phyloP scores from a whole-genome alignment of 768 basidiomycete genomes.

The Sporobolomyces phaffii region DNA sequence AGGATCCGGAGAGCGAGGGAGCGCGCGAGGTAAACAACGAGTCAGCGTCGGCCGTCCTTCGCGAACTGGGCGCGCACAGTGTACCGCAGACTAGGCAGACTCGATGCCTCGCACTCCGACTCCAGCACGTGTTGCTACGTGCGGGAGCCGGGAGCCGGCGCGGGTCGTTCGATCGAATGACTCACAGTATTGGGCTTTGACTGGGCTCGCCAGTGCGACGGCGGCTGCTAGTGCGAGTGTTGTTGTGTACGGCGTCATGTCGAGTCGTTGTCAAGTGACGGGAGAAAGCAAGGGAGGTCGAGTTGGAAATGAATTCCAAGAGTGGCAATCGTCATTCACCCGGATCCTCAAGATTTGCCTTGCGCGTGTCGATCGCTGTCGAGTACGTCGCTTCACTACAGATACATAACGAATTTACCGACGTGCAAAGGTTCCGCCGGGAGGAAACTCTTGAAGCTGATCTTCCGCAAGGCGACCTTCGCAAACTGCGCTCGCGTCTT shows the following conservation, averaged over 20 bases:
- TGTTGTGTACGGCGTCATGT: neutral
- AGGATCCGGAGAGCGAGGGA: neutral
- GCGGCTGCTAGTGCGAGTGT: neutral
- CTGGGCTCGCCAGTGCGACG: neutral
- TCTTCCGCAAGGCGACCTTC: too few relatives aligned
- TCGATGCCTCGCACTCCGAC: neutral
- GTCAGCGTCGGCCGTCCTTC: neutral
- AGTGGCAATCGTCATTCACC: too few relatives aligned
- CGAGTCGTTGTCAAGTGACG: neutral
- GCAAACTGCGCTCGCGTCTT: too few relatives aligned
- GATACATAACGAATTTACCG: too few relatives aligned
- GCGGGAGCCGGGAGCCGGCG: neutral
- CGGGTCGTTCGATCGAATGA: neutral
- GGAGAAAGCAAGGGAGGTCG: neutral
- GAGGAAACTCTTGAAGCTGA: too few relatives aligned
- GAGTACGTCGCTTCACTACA: too few relatives aligned
- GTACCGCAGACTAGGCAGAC: neutral
- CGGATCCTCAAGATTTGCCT: too few relatives aligned
- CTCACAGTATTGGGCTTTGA: constrained; percentile 8
- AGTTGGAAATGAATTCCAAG: too few relatives aligned
- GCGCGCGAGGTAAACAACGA: neutral
- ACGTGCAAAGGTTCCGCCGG: too few relatives aligned
- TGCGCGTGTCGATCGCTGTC: too few relatives aligned
- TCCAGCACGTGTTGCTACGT: neutral
- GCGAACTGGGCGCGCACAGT: neutral